Conservation (phyloP, 2,329 filamentous ascomycete species). For the Colletotrichum sp. region DNA sequence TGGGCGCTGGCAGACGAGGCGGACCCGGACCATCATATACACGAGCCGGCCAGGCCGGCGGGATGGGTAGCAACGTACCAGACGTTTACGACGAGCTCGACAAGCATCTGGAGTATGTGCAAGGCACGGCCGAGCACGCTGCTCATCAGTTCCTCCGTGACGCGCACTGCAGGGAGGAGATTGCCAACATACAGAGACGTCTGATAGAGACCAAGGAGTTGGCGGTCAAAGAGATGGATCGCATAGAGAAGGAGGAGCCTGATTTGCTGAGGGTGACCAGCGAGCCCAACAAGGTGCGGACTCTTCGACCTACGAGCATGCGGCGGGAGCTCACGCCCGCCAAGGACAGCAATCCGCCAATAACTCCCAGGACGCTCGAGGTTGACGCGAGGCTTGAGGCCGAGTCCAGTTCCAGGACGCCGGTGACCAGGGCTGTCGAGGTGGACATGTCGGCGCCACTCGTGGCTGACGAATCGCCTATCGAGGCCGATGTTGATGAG, state of each 20-base stretch:
- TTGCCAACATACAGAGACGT: conserved; percentile 70
- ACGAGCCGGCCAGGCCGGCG: conserved; percentile 15
- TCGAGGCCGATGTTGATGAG: conserved; percentile 43
- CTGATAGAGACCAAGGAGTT: conserved; percentile 68
- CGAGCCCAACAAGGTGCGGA: conserved; percentile 49
- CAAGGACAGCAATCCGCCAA: conserved; percentile 22
- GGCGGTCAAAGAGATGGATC: conserved; percentile 64
- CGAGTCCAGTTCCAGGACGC: conserved; percentile 16
- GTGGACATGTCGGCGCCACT: conserved; percentile 15
- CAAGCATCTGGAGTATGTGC: conserved; percentile 78
- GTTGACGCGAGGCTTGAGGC: conserved; percentile 30
- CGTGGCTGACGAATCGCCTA: conserved; percentile 12
- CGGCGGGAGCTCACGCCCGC: conserved; percentile 45
- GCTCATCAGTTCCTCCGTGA: conserved; percentile 90
- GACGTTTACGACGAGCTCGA: conserved; percentile 77
- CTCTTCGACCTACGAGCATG: conserved; percentile 58
- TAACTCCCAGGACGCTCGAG: conserved; percentile 29
- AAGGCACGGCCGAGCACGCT: conserved; percentile 82
- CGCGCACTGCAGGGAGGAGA: conserved; percentile 81
- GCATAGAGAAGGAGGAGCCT: conserved; percentile 57
- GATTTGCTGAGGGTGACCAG: conserved; percentile 42
- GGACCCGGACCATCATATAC: conserved; percentile 19
- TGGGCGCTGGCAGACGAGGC: conserved; percentile 27
- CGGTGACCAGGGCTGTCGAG: neutral
- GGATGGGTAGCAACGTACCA: conserved; percentile 22